Percentiles rank a stretch among this genome's conserved stretches.
These are phyloP conservation scores for Ceratopteris richardii DNA, from an alignment of 75 land plant species.

Conservation along the genomic window DNA sequence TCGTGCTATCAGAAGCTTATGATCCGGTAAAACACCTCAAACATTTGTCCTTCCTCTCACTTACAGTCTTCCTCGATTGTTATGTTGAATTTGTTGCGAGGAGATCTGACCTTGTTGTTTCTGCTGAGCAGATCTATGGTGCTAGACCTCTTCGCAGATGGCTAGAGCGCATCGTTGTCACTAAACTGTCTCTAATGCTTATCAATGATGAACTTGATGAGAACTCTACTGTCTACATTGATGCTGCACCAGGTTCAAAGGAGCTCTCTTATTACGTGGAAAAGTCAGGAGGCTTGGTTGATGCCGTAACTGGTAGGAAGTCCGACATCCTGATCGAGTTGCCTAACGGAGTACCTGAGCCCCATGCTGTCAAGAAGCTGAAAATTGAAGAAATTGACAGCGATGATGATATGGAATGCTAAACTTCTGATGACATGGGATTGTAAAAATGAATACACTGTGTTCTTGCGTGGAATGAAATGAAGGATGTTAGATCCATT, in stretches of 20 bases:
- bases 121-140: slow-evolving; percentile 69
- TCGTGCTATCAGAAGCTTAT: slow-evolving; percentile 69
- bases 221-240: slow-evolving; percentile 87
- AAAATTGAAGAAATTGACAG: slow-evolving; percentile 56
- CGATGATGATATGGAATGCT: slow-evolving; percentile 62
- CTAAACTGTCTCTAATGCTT: slow-evolving; percentile 81
- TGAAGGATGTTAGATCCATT: too few species aligned
- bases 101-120: neutral
- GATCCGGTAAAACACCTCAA: slow-evolving; percentile 62
- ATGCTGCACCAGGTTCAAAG: slow-evolving; percentile 33
- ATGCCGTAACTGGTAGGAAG: slow-evolving; percentile 59
- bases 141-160: slow-evolving; percentile 91
- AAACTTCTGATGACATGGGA: neutral
- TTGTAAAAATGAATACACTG: too few species aligned
- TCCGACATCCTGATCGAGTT: slow-evolving; percentile 72
- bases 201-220: slow-evolving; percentile 83
- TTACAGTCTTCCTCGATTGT: too few species aligned
- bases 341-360: slow-evolving; percentile 22
- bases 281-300: slow-evolving; percentile 63
- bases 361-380: slow-evolving; percentile 64
- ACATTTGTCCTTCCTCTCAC: neutral
- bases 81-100: too few species aligned
- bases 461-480: too few species aligned
- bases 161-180: slow-evolving; percentile 92
- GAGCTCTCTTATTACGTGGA: slow-evolving; percentile 52